A percentile compares a stretch with the other conserved stretches of the same genome.
phyloP scores from a whole-genome alignment of 148 eudicot species.

The Fagopyrum homotropicum region DNA sequence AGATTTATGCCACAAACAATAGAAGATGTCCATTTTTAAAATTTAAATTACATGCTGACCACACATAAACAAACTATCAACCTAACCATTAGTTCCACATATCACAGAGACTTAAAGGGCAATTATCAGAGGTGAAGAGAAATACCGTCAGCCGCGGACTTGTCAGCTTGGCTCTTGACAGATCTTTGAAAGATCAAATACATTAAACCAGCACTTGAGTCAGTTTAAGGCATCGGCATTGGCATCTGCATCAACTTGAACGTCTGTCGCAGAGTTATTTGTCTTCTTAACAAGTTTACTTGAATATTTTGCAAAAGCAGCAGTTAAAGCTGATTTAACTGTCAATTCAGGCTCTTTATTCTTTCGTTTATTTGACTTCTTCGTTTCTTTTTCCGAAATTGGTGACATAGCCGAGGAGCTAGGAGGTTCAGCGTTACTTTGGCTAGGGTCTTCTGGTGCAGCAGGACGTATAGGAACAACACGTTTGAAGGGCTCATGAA shows the following conservation, averaged over 20 bases:
- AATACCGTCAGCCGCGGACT: no score
- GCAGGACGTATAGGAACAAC: constrained; percentile 36
- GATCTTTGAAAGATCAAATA: not conserved
- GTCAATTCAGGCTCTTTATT: constrained; percentile 51
- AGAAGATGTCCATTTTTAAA: not conserved
- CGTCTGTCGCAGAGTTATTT: constrained; percentile 15
- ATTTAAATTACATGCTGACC: not conserved
- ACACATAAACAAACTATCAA: not conserved
- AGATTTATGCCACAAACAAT: not conserved
- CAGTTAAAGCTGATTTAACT: constrained; percentile 64
- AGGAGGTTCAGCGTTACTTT: constrained; percentile 20
- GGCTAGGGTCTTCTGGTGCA: constrained; percentile 34
- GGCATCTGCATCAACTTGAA: constrained; percentile 11
- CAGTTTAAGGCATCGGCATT: constrained; percentile 1
- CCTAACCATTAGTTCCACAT: not conserved
- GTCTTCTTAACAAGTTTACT: constrained; percentile 40
- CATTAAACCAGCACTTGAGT: constrained; percentile 12
- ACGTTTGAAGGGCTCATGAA: constrained; percentile 93
- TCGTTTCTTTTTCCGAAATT: constrained; percentile 29
- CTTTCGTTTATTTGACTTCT: constrained; percentile 37
- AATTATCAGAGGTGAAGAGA: no score
- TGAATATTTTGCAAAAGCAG: constrained; percentile 63
- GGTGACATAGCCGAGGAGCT: constrained; percentile 26
- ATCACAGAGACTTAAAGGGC: not conserved
- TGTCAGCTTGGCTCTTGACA: no score